These are phyloP conservation scores for Epichloe uncinata DNA, from an alignment of 2,329 filamentous ascomycete species.

Conservation along the genomic window DNA sequence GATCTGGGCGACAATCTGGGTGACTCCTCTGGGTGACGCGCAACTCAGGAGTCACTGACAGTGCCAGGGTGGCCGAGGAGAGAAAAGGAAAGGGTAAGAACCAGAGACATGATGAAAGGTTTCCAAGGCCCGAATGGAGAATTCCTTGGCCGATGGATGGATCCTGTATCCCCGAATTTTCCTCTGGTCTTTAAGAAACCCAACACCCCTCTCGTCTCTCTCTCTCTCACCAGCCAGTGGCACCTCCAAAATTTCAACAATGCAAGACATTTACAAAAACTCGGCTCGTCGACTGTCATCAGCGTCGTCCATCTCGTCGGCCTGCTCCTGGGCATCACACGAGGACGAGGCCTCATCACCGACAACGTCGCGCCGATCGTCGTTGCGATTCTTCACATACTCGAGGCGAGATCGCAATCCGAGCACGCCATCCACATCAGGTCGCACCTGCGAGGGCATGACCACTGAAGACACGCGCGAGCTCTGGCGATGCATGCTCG, in stretches of 20 bases:
- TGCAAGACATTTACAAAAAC: not conserved
- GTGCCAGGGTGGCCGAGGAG: no score
- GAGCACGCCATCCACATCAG: conserved; percentile 8
- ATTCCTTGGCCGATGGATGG: not conserved
- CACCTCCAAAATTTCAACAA: not conserved
- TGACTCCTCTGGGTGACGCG: no score
- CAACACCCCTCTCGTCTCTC: not conserved
- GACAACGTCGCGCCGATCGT: conserved; percentile 15
- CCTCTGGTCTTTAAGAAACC: not conserved
- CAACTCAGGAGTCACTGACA: no score
- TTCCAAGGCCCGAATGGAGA: conserved; percentile 2
- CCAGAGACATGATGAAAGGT: not conserved
- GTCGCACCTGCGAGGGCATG: conserved; percentile 21
- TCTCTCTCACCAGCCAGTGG: not conserved
- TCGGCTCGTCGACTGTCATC: conserved; percentile 1
- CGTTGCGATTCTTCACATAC: conserved; percentile 1
- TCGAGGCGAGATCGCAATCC: conserved; percentile 3
- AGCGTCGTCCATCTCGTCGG: conserved; percentile 3
- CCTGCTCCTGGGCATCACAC: not conserved
- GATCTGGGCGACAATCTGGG: no score
- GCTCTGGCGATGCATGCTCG: conserved; percentile 35
- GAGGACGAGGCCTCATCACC: conserved; percentile 1
- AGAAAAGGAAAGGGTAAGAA: no score
- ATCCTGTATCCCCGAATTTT: not conserved
- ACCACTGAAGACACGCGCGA: conserved; percentile 25